These are phyloP conservation scores for Trichoderma arundinaceum DNA, from an alignment of 2,329 filamentous ascomycete genomes.

Conservation along the genomic window DNA sequence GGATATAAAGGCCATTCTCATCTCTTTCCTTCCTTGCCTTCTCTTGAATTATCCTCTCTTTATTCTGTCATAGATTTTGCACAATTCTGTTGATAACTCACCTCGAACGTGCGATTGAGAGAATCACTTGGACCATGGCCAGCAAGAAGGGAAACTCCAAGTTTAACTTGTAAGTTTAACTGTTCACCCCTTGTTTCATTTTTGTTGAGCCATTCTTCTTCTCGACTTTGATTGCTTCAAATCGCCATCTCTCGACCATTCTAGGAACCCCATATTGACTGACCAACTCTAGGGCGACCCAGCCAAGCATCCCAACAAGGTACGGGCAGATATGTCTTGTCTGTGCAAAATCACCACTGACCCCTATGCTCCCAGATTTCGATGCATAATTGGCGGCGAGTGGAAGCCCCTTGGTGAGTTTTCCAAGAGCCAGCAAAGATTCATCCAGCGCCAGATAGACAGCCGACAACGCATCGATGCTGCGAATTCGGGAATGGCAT, in stretches of 20 bases:
- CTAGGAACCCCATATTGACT: neutral
- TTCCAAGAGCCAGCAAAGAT: conserved; percentile 43
- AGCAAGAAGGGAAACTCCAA: neutral
- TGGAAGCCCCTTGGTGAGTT: conserved; percentile 44
- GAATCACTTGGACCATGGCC: conserved; percentile 3
- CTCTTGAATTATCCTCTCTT: neutral
- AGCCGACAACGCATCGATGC: conserved; percentile 36
- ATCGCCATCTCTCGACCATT: neutral
- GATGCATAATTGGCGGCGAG: conserved; percentile 47
- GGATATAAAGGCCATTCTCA: neutral
- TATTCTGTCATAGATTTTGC: neutral
- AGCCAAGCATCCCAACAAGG: conserved; percentile 28
- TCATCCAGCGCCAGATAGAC: conserved; percentile 36
- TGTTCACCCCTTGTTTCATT: no score
- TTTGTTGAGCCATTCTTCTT: neutral
- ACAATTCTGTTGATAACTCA: neutral
- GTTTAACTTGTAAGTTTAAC: neutral
- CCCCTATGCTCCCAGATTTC: conserved; percentile 37
- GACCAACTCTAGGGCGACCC: conserved; percentile 27
- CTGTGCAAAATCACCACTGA: neutral
- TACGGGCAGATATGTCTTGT: conserved; percentile 11
- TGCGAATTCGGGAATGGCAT: conserved; percentile 46
- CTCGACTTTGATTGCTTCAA: neutral
- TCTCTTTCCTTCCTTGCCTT: neutral
- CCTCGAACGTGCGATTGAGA: neutral